Percentiles rank a stretch among this genome's conserved stretches.
These are phyloP conservation scores for Acanthamoeba culbertsoni DNA, from an alignment of 208 protist genomes.

Conservation along the genomic window DNA sequence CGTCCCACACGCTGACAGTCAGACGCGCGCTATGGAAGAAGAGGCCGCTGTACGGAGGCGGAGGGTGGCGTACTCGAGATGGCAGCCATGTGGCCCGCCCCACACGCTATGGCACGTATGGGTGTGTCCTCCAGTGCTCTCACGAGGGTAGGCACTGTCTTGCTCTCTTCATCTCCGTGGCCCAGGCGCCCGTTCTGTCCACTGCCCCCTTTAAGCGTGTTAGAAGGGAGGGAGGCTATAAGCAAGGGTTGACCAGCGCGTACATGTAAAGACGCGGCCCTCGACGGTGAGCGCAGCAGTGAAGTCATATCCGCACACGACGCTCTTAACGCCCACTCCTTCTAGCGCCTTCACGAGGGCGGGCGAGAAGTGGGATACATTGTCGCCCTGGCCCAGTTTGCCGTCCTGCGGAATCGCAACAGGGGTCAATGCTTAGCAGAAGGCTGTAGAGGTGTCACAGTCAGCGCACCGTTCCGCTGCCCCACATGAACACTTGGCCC, in stretches of 20 bases:
- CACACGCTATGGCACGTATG: neutral
- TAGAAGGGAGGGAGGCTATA: neutral
- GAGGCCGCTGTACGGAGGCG: no score
- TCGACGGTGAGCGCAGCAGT: neutral
- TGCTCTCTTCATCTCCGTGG: neutral
- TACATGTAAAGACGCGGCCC: conserved; percentile 27
- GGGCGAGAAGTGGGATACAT: neutral
- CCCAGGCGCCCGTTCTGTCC: neutral
- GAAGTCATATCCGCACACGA: conserved; percentile 29
- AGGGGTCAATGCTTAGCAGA: neutral
- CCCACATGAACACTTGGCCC: conserved; percentile 51
- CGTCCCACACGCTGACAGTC: neutral
- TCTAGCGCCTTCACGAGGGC: neutral
- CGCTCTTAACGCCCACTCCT: neutral
- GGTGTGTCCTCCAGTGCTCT: neutral
- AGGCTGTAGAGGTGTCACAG: no score
- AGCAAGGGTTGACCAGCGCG: neutral
- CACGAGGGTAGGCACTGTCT: neutral
- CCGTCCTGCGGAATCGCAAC: neutral
- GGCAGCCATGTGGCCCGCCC: conserved; percentile 30
- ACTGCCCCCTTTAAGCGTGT: neutral
- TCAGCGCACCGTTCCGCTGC: conserved; percentile 20
- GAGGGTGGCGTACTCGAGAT: neutral
- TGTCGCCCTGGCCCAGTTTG: conserved; percentile 47
- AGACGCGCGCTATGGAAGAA: no score